Percentiles rank a stretch among this genome's conserved stretches.
Conservation (phyloP, 257 asterid genomes). For the Leonotis leonurus region DNA sequence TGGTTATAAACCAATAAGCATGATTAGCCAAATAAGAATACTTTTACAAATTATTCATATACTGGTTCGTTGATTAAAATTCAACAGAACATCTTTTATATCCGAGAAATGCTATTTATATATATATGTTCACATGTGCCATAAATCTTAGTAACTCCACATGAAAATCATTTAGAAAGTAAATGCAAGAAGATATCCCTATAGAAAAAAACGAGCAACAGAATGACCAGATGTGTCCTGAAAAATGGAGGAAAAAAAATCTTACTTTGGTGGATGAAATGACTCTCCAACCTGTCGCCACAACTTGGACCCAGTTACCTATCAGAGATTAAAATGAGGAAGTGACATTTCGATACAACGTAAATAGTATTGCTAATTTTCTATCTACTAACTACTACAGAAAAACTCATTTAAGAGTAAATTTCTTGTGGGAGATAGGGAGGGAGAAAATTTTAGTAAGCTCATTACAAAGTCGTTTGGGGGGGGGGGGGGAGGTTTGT, state of each 20-base stretch:
- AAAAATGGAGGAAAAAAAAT: not conserved
- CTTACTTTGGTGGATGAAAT: conserved; percentile 96
- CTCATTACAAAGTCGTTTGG: not conserved
- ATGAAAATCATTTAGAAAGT: not conserved
- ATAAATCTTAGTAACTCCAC: not conserved
- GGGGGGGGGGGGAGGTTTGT: no score
- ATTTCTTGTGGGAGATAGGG: no score
- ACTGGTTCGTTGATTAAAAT: not conserved
- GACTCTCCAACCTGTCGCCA: conserved; percentile 99
- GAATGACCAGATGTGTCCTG: not conserved
- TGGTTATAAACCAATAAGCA: not conserved
- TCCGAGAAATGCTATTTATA: not conserved
- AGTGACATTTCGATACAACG: not conserved
- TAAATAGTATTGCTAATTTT: not conserved
- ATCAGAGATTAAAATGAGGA: conserved; percentile 18
- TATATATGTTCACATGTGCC: not conserved
- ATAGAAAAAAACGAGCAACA: not conserved
- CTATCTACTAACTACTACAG: no score
- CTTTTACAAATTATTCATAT: not conserved
- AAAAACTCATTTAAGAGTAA: no score
- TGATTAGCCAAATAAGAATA: not conserved
- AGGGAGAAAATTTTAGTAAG: no score
- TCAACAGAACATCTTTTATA: not conserved
- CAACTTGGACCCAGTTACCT: conserved; percentile 94
- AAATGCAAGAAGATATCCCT: not conserved